phyloP scores from a whole-genome alignment of 1,284 basidiomycete genomes.

The Melampsora americana region DNA sequence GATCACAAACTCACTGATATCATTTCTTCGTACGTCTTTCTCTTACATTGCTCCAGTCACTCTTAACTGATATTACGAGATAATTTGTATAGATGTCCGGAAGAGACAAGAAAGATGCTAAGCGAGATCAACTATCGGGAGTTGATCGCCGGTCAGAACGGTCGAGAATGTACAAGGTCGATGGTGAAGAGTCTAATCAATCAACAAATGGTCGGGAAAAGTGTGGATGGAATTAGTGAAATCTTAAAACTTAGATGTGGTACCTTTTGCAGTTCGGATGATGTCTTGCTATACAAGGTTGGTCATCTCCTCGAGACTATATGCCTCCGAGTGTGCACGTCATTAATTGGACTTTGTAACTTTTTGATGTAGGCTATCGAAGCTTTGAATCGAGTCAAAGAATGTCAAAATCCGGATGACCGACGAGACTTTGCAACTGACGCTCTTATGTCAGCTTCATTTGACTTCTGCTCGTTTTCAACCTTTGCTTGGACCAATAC shows the following conservation, averaged over 20 bases:
- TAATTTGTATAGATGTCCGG: constrained; percentile 65
- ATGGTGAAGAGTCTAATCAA: constrained; percentile 93
- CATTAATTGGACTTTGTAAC: no score
- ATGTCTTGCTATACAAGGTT: constrained; percentile 95
- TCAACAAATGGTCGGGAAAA: constrained; percentile 92
- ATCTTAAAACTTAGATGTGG: constrained; percentile 90
- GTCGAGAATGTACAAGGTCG: constrained; percentile 76
- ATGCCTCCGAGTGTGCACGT: no score
- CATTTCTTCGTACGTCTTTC: constrained; percentile 65
- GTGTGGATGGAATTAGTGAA: constrained; percentile 93
- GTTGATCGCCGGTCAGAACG: constrained; percentile 75
- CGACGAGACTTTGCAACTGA: constrained; percentile 72
- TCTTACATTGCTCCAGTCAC: neutral
- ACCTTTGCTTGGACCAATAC: no score
- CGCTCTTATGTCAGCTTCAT: constrained; percentile 65
- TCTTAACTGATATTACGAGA: neutral
- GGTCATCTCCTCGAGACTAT: constrained; percentile 41
- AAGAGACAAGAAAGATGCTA: constrained; percentile 57
- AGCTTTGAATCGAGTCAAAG: constrained; percentile 82
- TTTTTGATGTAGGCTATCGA: constrained; percentile 72
- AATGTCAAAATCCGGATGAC: constrained; percentile 70
- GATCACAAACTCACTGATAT: constrained; percentile 88
- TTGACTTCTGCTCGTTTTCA: neutral
- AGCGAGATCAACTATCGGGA: constrained; percentile 73
- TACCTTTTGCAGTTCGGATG: constrained; percentile 94